phyloP scores from a whole-genome alignment of 2,329 filamentous ascomycete genomes.

The Arthrinium puccinioides region DNA sequence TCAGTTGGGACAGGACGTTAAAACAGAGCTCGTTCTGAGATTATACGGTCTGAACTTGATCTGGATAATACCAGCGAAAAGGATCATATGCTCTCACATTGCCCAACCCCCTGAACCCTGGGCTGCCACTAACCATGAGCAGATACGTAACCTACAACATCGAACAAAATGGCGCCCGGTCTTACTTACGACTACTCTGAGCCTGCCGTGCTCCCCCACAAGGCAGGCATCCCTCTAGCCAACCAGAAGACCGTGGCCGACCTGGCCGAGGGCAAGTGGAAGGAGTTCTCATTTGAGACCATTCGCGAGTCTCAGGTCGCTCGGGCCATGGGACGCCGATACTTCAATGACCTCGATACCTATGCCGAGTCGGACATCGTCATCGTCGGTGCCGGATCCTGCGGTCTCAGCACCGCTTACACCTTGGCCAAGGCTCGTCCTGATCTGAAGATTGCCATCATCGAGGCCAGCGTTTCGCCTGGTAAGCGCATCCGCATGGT shows the following conservation, averaged over 20 bases:
- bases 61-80: constrained; percentile 99
- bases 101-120: constrained; percentile 25
- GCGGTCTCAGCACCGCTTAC: constrained; percentile 79
- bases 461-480: constrained; percentile 82
- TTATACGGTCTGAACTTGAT: constrained; percentile 95
- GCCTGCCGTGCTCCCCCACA: constrained; percentile 42
- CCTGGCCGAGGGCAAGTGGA: constrained; percentile 70
- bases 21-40: constrained; percentile 53
- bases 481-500: constrained; percentile 26
- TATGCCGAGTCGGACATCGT: constrained; percentile 93
- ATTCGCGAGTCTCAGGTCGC: constrained; percentile 92
- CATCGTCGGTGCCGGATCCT: constrained; percentile 85
- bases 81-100: constrained; percentile 73
- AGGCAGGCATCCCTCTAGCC: constrained; percentile 32
- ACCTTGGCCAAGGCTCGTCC: constrained; percentile 76
- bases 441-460: constrained; percentile 84
- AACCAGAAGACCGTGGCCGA: constrained; percentile 42
- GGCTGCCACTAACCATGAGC: constrained; percentile 25
- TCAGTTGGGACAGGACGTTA: constrained; percentile 4
- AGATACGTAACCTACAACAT: constrained; percentile 20
- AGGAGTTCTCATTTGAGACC: constrained; percentile 71
- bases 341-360: constrained; percentile 81
- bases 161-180: constrained; percentile 67
- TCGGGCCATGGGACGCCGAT: constrained; percentile 86
- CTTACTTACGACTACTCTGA: constrained; percentile 56